Conservation (phyloP, 2,329 filamentous ascomycete species). For the Tolypocladium tropicale region DNA sequence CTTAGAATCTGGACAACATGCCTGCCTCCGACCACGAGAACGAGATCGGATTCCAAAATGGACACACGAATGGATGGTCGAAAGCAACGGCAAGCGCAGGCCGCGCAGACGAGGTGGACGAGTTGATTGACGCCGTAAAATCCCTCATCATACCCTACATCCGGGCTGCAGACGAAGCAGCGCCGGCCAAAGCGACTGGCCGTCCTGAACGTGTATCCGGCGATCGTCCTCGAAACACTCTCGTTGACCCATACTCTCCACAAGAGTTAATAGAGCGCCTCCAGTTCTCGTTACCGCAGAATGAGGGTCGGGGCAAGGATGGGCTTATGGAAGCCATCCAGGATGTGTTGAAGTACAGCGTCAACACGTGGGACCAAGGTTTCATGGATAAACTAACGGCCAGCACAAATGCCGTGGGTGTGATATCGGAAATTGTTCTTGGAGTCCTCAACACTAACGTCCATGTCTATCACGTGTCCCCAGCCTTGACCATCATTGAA, state of each 20-base stretch:
- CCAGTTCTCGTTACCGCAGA: conserved; percentile 35
- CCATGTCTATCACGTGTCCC: conserved; percentile 90
- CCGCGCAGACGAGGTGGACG: conserved; percentile 1
- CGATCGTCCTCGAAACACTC: conserved; percentile 18
- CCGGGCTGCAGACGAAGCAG: not conserved
- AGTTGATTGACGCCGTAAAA: conserved; percentile 2
- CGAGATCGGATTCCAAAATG: not conserved
- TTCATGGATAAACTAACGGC: conserved; percentile 93
- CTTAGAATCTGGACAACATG: not conserved
- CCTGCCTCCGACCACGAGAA: not conserved
- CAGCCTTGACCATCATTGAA: conserved; percentile 76
- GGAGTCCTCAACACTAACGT: conserved; percentile 83
- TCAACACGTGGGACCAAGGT: conserved; percentile 97
- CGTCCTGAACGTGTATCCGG: conserved; percentile 14
- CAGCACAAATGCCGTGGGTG: conserved; percentile 78
- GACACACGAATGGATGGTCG: not conserved
- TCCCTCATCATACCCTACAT: conserved; percentile 1
- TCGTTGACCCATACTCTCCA: conserved; percentile 7
- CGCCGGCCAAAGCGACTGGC: not conserved
- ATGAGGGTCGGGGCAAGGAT: conserved; percentile 51
- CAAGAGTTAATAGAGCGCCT: not conserved
- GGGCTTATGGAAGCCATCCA: conserved; percentile 63
- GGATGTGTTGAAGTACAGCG: conserved; percentile 68
- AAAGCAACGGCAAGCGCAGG: not conserved
- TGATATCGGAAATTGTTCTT: conserved; percentile 75